phyloP scores from a whole-genome alignment of 495 filamentous ascomycete species.

The Penicillium herquei region DNA sequence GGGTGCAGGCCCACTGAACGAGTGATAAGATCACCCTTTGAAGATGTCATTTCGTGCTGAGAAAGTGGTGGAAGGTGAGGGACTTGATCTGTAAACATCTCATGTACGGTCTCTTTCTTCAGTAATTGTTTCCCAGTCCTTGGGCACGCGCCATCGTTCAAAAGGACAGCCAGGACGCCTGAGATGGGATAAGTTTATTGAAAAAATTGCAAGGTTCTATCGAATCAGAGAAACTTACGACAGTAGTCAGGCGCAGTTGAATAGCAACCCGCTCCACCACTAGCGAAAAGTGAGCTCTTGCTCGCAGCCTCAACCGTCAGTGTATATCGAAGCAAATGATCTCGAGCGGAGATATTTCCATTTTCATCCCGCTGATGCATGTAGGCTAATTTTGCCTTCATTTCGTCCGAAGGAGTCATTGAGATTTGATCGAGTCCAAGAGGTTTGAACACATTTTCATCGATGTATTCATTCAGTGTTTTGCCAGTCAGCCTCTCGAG shows the following conservation, averaged over 20 bases:
- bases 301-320: constrained; percentile 32
- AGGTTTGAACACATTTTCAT: constrained; percentile 55
- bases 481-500: constrained; percentile 51
- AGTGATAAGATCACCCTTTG: constrained; percentile 54
- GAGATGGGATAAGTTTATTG: neutral
- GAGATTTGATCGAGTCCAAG: constrained; percentile 51
- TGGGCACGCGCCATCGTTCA: constrained; percentile 52
- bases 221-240: constrained; percentile 34
- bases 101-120: constrained; percentile 46
- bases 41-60: constrained; percentile 38
- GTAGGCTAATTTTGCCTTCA: constrained; percentile 48
- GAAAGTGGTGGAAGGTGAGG: constrained; percentile 51
- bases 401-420: constrained; percentile 52
- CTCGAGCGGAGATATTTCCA: constrained; percentile 38
- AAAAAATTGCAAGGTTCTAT: neutral
- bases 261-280: constrained; percentile 57
- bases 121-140: constrained; percentile 48
- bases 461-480: constrained; percentile 55
- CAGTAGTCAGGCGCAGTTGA: constrained; percentile 55
- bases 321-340: constrained; percentile 48
- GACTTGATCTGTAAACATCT: constrained; percentile 64
- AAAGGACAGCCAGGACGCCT: constrained; percentile 45
- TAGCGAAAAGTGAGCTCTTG: constrained; percentile 43
- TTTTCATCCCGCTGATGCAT: constrained; percentile 47
- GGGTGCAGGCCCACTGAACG: constrained; percentile 48